Conservation (phyloP, 768 basidiomycete species). For the Amanita polypyramis region DNA sequence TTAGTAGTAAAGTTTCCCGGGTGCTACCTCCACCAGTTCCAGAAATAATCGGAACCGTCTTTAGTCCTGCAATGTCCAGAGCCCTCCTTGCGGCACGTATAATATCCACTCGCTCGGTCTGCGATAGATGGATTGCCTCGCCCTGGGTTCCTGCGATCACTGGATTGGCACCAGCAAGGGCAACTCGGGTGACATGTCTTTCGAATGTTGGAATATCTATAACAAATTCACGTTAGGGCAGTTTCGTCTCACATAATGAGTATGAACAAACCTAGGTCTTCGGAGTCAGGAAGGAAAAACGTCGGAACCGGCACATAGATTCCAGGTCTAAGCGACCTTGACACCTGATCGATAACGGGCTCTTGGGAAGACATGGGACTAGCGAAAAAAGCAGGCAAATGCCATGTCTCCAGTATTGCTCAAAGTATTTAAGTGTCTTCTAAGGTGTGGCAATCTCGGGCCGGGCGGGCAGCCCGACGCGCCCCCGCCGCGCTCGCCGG, state of each 20-base stretch:
- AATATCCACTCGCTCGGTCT: conserved; percentile 52
- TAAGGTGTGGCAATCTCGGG: too few relatives aligned
- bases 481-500: too few relatives aligned
- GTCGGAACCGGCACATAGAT: conserved; percentile 82
- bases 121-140: conserved; percentile 69
- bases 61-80: conserved; percentile 55
- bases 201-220: conserved; percentile 59
- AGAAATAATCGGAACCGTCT: conserved; percentile 56
- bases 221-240: not conserved
- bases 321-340: conserved; percentile 59
- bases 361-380: not conserved
- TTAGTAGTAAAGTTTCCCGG: conserved; percentile 68
- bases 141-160: conserved; percentile 79
- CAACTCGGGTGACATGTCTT: conserved; percentile 53
- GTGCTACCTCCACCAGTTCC: conserved; percentile 83
- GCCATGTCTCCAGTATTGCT: too few relatives aligned
- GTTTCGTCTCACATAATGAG: not conserved
- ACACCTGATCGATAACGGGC: conserved; percentile 12
- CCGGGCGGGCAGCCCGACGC: too few relatives aligned
- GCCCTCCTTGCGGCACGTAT: conserved; percentile 60
- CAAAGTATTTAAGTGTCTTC: too few relatives aligned
- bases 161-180: conserved; percentile 57
- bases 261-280: conserved; percentile 66
- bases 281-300: conserved; percentile 66
- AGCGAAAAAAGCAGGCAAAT: too few relatives aligned